phyloP scores from a whole-genome alignment of 2,329 filamentous ascomycete species.

The Chrysosporium queenslandicum region DNA sequence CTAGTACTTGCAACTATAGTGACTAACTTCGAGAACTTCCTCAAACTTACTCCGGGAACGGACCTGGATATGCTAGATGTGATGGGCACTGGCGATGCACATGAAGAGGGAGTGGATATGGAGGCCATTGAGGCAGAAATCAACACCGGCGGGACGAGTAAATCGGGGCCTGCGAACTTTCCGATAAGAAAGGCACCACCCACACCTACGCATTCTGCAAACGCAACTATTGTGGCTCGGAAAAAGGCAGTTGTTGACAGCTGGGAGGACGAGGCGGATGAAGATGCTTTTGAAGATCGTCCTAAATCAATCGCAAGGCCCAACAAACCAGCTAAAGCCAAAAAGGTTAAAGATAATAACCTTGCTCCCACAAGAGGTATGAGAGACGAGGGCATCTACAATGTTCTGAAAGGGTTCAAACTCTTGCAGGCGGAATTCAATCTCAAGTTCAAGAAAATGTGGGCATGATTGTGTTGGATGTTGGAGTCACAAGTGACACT shows the following conservation, averaged over 20 bases:
- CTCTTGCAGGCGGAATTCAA: slow-evolving; percentile 27
- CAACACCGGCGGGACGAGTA: background rate
- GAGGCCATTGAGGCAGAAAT: slow-evolving; percentile 7
- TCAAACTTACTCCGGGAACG: slow-evolving; percentile 21
- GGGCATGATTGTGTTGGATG: slow-evolving; percentile 11
- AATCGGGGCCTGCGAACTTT: background rate
- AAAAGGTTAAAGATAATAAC: background rate
- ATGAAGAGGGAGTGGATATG: slow-evolving; percentile 20
- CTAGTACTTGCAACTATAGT: slow-evolving; percentile 36
- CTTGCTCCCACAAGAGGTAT: slow-evolving; percentile 11
- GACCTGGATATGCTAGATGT: slow-evolving; percentile 21
- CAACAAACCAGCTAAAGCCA: slow-evolving; percentile 2
- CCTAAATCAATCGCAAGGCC: background rate
- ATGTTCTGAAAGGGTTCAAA: slow-evolving; percentile 25
- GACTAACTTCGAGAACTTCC: slow-evolving; percentile 26
- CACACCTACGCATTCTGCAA: background rate
- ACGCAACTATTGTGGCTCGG: background rate
- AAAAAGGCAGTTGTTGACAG: slow-evolving; percentile 18
- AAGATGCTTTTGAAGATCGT: slow-evolving; percentile 8
- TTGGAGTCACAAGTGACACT: no score
- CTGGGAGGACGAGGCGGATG: slow-evolving; percentile 20
- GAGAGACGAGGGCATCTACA: slow-evolving; percentile 16
- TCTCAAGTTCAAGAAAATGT: slow-evolving; percentile 24
- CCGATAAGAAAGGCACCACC: background rate
- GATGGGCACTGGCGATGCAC: slow-evolving; percentile 24